Conservation (phyloP, 1,284 basidiomycete species). For the Puccinia coronata region DNA sequence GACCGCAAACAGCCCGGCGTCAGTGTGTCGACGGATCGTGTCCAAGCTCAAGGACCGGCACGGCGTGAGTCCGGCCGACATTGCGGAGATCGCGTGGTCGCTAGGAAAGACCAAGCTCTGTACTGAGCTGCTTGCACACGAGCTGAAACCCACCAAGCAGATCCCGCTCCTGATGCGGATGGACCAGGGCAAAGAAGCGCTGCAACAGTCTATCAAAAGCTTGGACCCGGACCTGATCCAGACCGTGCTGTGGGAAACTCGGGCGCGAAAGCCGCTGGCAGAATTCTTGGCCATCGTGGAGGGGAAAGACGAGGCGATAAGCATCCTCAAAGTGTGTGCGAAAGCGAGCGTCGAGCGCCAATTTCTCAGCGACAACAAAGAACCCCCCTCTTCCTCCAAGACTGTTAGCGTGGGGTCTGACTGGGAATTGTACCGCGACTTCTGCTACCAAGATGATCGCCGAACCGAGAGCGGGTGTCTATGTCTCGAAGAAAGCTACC, state of each 20-base stretch:
- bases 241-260: constrained; percentile 80
- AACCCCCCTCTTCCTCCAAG: not conserved
- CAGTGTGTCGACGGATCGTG: constrained; percentile 77
- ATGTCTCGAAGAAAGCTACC: constrained; percentile 76
- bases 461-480: constrained; percentile 85
- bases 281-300: constrained; percentile 94
- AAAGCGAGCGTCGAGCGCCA: constrained; percentile 63
- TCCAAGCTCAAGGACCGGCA: constrained; percentile 68
- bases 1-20: constrained; percentile 65
- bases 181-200: constrained; percentile 87
- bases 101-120: constrained; percentile 80
- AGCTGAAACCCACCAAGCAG: constrained; percentile 84
- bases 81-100: constrained; percentile 91
- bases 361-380: not conserved
- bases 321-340: constrained; percentile 82
- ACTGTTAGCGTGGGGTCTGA: constrained; percentile 61
- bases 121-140: constrained; percentile 85
- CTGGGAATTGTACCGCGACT: constrained; percentile 85
- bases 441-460: constrained; percentile 97
- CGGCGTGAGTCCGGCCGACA: constrained; percentile 84
- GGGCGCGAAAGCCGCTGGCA: constrained; percentile 78
- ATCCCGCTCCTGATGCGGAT: constrained; percentile 88
- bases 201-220: constrained; percentile 87
- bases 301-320: constrained; percentile 72
- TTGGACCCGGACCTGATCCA: constrained; percentile 95